These are phyloP conservation scores for Tolypocladium inflatum DNA, from an alignment of 2,329 filamentous ascomycete genomes.

Conservation along the genomic window DNA sequence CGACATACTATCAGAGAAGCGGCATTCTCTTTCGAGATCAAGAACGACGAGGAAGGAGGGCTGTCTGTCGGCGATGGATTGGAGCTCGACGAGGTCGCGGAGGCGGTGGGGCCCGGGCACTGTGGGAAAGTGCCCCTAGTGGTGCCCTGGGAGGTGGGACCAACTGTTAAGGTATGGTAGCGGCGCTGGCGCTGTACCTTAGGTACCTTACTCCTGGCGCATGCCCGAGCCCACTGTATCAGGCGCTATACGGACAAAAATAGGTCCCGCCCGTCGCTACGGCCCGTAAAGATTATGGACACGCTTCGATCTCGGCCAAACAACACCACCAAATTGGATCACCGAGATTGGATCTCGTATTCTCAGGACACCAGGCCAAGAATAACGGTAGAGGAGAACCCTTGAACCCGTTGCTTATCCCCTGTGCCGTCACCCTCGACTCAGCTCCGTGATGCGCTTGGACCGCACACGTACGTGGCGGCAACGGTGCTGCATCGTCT, in stretches of 20 bases:
- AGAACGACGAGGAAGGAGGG: neutral
- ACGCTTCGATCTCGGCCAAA: too few relatives aligned
- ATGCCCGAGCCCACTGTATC: neutral
- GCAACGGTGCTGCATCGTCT: neutral
- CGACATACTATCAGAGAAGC: neutral
- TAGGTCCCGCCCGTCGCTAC: neutral
- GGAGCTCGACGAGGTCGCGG: neutral
- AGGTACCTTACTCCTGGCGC: too few relatives aligned
- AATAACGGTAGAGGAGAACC: too few relatives aligned
- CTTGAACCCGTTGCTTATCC: too few relatives aligned
- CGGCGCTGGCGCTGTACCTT: neutral
- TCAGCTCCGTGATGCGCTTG: neutral
- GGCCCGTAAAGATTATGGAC: neutral
- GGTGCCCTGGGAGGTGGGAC: too few relatives aligned
- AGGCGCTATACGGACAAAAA: neutral
- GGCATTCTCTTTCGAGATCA: neutral
- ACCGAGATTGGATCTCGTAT: too few relatives aligned
- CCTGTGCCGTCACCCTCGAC: neutral
- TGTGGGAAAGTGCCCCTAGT: too few relatives aligned
- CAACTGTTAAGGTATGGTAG: neutral
- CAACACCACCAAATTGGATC: too few relatives aligned
- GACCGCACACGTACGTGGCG: neutral
- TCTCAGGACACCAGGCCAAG: too few relatives aligned
- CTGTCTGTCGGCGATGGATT: neutral
- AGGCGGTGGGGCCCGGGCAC: neutral